Evolutionary conservation across 73 alveolate species (phyloP).

Genomic region (Tetrahymena malaccensis): DNA sequence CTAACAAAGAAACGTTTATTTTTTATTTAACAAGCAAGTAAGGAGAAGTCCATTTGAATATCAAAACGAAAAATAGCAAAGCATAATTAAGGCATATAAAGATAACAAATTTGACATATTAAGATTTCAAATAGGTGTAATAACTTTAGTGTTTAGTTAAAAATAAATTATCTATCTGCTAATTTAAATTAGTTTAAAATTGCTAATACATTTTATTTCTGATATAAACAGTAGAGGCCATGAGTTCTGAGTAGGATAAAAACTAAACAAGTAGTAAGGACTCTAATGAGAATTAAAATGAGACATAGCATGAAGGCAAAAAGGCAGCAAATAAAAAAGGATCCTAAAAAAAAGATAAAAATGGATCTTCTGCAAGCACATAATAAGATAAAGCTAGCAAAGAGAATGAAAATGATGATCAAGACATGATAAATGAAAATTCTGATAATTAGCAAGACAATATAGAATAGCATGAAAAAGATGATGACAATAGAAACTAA

Average conservation of each 20-base stretch:
- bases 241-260: not conserved
- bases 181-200: too few species aligned
- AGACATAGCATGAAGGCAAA: not conserved
- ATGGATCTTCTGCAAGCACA: not conserved
- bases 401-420: not conserved
- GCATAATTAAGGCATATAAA: not conserved
- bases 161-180: not conserved
- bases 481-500: not conserved
- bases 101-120: not conserved
- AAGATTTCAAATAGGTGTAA: not conserved
- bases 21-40: not conserved
- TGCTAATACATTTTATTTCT: not conserved
- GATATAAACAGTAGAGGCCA: not conserved
- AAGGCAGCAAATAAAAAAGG: not conserved
- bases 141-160: too few species aligned
- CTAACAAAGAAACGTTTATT: not conserved
- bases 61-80: not conserved
- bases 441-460: not conserved
- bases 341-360: not conserved
- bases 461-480: not conserved
- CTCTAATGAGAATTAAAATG: not conserved
- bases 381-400: not conserved
- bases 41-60: not conserved
- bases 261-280: too few species aligned
- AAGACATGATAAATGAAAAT: not conserved